These are phyloP conservation scores for Cryptococcus sp. DNA, from an alignment of 1,284 basidiomycete genomes.

Conservation along the genomic window DNA sequence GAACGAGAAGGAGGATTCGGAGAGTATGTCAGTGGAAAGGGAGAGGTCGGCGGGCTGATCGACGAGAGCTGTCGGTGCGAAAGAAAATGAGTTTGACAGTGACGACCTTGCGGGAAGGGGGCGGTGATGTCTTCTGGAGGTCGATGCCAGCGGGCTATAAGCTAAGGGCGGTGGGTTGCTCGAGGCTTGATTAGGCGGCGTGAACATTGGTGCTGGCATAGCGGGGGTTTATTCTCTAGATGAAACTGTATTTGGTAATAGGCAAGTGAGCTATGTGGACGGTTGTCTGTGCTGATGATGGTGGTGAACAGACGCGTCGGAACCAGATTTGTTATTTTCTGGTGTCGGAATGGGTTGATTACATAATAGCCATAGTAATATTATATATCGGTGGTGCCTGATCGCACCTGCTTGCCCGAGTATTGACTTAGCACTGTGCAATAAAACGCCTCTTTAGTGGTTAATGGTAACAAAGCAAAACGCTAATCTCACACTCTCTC, in stretches of 20 bases:
- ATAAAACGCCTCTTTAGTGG: no score
- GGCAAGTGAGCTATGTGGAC: no score
- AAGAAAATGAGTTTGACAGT: slow-evolving; percentile 75
- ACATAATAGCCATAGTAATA: no score
- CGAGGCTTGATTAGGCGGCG: slow-evolving; percentile 28
- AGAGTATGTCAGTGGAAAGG: slow-evolving; percentile 61
- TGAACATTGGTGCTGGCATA: slow-evolving; percentile 24
- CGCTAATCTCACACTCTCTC: not conserved
- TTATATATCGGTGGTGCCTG: no score
- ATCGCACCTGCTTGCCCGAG: no score
- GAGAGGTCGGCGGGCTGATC: slow-evolving; percentile 61
- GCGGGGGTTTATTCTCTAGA: not conserved
- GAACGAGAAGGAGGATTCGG: slow-evolving; percentile 70
- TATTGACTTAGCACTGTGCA: no score
- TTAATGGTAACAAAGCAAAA: not conserved
- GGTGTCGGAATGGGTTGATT: no score
- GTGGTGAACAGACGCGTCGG: no score
- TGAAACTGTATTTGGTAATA: no score
- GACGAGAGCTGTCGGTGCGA: slow-evolving; percentile 70
- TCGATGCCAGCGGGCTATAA: slow-evolving; percentile 15
- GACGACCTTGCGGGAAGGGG: slow-evolving; percentile 27
- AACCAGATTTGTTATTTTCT: no score
- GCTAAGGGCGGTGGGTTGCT: slow-evolving; percentile 9
- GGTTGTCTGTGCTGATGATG: no score
- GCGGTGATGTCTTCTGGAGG: slow-evolving; percentile 14